phyloP scores from a whole-genome alignment of 2,329 filamentous ascomycete species.

The Pezicula radicicola region DNA sequence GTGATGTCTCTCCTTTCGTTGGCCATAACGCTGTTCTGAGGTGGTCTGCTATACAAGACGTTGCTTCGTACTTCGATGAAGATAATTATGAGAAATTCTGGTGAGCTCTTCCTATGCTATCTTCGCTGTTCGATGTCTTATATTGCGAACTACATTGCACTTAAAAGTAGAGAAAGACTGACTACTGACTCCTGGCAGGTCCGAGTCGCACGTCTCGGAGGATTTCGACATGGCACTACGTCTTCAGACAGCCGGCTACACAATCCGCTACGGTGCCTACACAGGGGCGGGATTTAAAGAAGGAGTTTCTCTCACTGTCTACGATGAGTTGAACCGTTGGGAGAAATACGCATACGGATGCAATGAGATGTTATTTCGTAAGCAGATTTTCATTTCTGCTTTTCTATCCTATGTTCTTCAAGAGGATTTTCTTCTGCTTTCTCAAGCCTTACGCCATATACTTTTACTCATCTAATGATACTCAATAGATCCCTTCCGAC shows the following conservation, averaged over 20 bases:
- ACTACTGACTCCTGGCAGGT: conserved; percentile 26
- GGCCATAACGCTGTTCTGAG: conserved; percentile 75
- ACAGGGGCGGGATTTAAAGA: conserved; percentile 75
- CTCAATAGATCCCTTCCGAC: conserved; percentile 51
- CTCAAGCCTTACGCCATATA: too few relatives aligned
- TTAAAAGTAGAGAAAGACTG: too few relatives aligned
- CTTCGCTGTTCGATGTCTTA: too few relatives aligned
- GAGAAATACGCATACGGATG: conserved; percentile 86
- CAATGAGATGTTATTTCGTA: conserved; percentile 49
- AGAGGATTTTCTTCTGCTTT: too few relatives aligned
- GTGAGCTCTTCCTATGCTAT: conserved; percentile 24
- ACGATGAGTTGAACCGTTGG: conserved; percentile 81
- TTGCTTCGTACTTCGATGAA: conserved; percentile 58
- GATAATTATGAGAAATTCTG: conserved; percentile 76
- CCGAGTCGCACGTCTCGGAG: conserved; percentile 74
- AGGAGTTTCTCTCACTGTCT: conserved; percentile 79
- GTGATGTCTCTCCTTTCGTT: conserved; percentile 75
- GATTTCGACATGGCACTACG: conserved; percentile 81
- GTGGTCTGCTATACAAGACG: conserved; percentile 72
- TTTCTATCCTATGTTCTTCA: conserved; percentile 49
- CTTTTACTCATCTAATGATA: too few relatives aligned
- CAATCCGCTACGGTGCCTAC: conserved; percentile 70
- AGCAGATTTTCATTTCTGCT: conserved; percentile 42
- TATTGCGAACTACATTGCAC: too few relatives aligned
- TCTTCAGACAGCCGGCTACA: conserved; percentile 69